Percentiles rank a stretch among this genome's conserved stretches.
Evolutionary conservation across 2,329 filamentous ascomycete species (phyloP).

Genomic region (Phoma sp.): DNA sequence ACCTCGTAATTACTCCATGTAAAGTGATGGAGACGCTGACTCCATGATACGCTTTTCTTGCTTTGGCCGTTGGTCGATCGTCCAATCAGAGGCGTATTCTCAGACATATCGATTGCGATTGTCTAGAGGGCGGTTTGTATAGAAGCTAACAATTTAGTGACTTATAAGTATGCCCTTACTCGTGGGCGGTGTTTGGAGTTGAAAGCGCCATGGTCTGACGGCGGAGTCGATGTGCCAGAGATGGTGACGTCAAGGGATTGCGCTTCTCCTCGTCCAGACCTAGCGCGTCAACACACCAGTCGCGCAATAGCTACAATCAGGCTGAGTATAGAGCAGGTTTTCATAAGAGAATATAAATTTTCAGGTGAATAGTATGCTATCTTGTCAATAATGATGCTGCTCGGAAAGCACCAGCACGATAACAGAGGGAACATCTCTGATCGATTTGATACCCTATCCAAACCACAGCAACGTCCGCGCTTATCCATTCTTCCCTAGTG

Average conservation of each 20-base stretch:
- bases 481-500: neutral
- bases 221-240: neutral
- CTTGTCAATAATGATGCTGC: too few species aligned
- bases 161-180: too few species aligned
- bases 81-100: slow-evolving; percentile 8
- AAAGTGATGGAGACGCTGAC: slow-evolving; percentile 30
- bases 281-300: neutral
- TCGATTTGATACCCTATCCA: too few species aligned
- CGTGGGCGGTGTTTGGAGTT: neutral
- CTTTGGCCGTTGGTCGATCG: slow-evolving; percentile 12
- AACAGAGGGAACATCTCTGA: too few species aligned
- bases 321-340: too few species aligned
- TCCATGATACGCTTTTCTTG: slow-evolving; percentile 21
- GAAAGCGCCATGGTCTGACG: neutral
- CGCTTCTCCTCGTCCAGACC: neutral
- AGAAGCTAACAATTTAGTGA: neutral
- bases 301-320: too few species aligned
- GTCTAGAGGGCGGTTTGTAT: neutral
- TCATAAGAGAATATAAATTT: too few species aligned
- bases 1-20: slow-evolving; percentile 71
- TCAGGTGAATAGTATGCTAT: too few species aligned
- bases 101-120: slow-evolving; percentile 8
- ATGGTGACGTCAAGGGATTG: slow-evolving; percentile 15
- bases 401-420: too few species aligned
- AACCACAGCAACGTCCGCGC: neutral